Base-by-base conservation (phyloP, 2,329 filamentous ascomycete genomes). In the Ascocoryne sarcoides region DNA sequence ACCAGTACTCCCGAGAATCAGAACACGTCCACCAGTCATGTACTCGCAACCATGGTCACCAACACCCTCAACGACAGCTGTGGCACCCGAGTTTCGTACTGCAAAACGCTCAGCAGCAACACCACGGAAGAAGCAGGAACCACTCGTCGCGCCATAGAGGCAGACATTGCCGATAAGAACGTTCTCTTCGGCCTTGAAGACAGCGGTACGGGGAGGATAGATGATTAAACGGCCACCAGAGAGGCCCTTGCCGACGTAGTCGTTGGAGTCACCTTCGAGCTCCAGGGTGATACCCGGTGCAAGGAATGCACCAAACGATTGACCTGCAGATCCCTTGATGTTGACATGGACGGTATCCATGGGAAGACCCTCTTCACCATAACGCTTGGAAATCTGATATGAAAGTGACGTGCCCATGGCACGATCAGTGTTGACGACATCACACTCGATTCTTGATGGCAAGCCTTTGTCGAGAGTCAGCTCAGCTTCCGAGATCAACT, bases 1-100 rank as follows among this genome's bases (percentile, higher is more conserved):
- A 33, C 90, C 90, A 59, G 88, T 95, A 56, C 76, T 79, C 43
- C 90, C 90, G 35, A 96, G 75, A 57, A 94, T 75, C 49, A 96
- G 69, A 37, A 95, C 73, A 59, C 89, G 86, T 60, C 90, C 90
- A 61, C 90, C 90, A 57, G 90, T 95, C 90, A 96, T 96, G 75
- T 96, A 96, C 72, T 96, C 90, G 61, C 89, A 95, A 48, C 87
- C 85, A 62, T 96, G 90, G 63, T 96, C 90, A 71, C 90, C 90
- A 50, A 94, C 77, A 66, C 90, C 90, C 66, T 96, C 90, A 47
- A 95, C 89, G 50, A 96, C 85, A n/a, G 90, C 88, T 19, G 82
- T 94, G 37, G 86, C 90, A 66, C 90, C 90, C 1, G 90, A 95
- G 71, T 96, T 96, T 54, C 90, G 84, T 51, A 96, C 90, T 47